phyloP scores from a whole-genome alignment of 805 yeast genomes.

The Yarrowia sp. region DNA sequence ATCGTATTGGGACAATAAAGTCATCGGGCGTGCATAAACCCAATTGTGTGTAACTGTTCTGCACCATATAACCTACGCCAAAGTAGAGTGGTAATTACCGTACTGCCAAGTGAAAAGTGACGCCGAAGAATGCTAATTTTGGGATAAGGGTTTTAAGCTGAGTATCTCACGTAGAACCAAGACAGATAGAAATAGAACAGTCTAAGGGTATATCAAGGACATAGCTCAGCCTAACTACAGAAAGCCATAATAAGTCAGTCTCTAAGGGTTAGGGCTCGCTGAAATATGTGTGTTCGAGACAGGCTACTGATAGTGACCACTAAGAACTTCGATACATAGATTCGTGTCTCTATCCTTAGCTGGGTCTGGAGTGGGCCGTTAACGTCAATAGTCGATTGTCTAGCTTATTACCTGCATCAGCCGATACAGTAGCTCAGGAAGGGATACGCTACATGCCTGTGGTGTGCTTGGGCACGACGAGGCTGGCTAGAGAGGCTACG shows the following conservation, averaged over 20 bases:
- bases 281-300: background rate
- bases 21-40: constrained; percentile 23
- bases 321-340: too few relatives aligned
- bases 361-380: background rate
- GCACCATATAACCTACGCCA: constrained; percentile 10
- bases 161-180: background rate
- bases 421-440: background rate
- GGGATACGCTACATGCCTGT: too few relatives aligned
- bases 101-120: background rate
- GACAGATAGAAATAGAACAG: background rate
- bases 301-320: background rate
- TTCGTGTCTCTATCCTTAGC: background rate
- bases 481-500: too few relatives aligned
- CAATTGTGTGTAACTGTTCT: background rate
- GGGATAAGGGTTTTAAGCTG: background rate
- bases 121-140: background rate
- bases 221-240: background rate
- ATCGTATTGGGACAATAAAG: constrained; percentile 16
- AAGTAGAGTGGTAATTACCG: constrained; percentile 1
- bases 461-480: too few relatives aligned
- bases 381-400: background rate
- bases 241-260: background rate
- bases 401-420: background rate
- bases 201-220: background rate
- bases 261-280: background rate